Base-by-base conservation (phyloP, 331 rosid genomes). In the Rhamnella rubrinervis region DNA sequence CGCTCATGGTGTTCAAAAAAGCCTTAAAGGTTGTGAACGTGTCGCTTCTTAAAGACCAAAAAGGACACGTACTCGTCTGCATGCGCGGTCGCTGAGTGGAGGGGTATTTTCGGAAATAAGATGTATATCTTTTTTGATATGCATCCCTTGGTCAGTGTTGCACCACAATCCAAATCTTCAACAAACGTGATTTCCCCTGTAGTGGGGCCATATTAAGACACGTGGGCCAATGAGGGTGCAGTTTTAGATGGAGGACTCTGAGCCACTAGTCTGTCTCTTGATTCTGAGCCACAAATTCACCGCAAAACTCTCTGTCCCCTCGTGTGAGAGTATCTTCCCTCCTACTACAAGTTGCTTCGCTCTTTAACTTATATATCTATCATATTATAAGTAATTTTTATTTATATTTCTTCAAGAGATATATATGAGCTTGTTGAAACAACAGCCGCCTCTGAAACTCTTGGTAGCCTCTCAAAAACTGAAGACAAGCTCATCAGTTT, bases 241-340 rank as follows among this genome's bases (percentile, higher is more conserved):
- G 89, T 71, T 91, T 83, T 85, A 75, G 92, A 86, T 86, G 95
- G 82, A 60, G 67, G 23, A 0, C n/a, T 84, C 78, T 31, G 61
- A 70, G 73, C 91, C 91, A 84, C 91, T 41, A 79, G 52, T 51
- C 56, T 65, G 40, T 6, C 0, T 15, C 6, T 58, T 72, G 15
- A 55, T 71, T 63, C 78, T 86, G 80, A 81, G 89, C 92, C 97
- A 86, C 97, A 79, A 83, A 11, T 16, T 49, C 16, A 5, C 37
- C 16, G 3, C 35, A 28, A 28, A 2, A 1, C 40, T 31, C 26
- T 11, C 74, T 37, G 61, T 46, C 79, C 21, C 21, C 16, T 10
- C 44, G 61, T 79, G 61, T 41, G 3, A 7, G 47, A 8, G 13
- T 40, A 12, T 7, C 55, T 39, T 12, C 53, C 38, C 55, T 74